Evolutionary conservation across 768 basidiomycete species (phyloP), one percentile per base, ranked within the genome.

Genomic region (Phylloporus arenicola): DNA sequence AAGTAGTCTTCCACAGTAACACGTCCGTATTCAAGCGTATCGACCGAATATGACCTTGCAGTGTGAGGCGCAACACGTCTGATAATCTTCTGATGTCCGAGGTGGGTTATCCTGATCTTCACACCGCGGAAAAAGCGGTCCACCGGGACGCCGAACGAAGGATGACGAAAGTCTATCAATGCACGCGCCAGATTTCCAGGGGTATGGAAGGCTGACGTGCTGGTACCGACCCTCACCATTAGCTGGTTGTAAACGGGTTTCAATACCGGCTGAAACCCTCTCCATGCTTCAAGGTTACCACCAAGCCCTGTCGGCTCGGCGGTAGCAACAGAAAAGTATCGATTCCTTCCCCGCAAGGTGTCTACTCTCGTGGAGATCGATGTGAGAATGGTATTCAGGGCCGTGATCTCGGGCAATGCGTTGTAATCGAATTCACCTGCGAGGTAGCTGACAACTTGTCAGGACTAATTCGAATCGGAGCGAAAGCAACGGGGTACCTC

Each of bases 1-100:
- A 47, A 43, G 34, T 39, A 50, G 7, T 50, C 35, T 24, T 29
- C 35, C 8, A 50, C 3, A 29, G 35, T 50, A n/a, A 45, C 43
- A 3, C 3, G 20, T 1, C 35, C 49, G 19, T 35, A 44, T 9
- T 50, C 37, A 8, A 27, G 14, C 2, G 43, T 50, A 6, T 39
- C 27, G n/a, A 50, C 2, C 9, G 19, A 30, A 24, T 1, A 14
- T 10, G 25, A 29, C 11, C 27, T n/a, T 5, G 43, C n/a, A 8
- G 12, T 24, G 6, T 39, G 19, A 7, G 19, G 20, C 10, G n/a
- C 27, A 17, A 50, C 5, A 6, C 4, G 3, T 14, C 5, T 29
- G 14, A 50, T 7, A 1, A 22, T 8, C 27, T 31, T 45, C n/a
- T 13, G 37, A 11, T 11, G 16, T 14, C 27, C 38, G 11, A 33